A percentile compares a stretch with the other conserved stretches of the same genome.
phyloP scores from a whole-genome alignment of 768 basidiomycete genomes.

The Pleurotus salmoneostramineus region DNA sequence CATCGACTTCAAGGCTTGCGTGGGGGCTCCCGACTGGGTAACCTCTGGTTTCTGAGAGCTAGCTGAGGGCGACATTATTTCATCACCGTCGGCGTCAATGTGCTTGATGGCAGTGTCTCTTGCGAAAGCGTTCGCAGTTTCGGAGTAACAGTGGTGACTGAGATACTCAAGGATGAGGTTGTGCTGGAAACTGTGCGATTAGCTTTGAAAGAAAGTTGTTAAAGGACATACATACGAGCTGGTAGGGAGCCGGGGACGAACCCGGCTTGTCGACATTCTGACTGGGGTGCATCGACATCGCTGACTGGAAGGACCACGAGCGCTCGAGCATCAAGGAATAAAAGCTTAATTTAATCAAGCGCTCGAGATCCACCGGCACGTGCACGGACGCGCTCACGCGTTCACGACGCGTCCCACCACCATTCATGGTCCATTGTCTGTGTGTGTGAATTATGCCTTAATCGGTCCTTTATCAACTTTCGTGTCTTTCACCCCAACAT shows the following conservation, averaged over 20 bases:
- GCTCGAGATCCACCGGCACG: no score
- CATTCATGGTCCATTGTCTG: no score
- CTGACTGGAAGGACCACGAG: no score
- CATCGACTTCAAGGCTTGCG: slow-evolving; percentile 40
- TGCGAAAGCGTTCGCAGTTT: slow-evolving; percentile 66
- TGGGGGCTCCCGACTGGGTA: slow-evolving; percentile 22
- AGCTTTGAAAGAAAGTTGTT: background rate
- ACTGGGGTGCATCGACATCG: no score
- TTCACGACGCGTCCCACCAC: no score
- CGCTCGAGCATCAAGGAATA: no score
- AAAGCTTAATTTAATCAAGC: no score
- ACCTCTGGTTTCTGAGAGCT: slow-evolving; percentile 12
- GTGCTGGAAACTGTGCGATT: slow-evolving; percentile 34
- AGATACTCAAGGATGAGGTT: slow-evolving; percentile 74
- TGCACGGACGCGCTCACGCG: no score
- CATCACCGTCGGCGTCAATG: slow-evolving; percentile 70
- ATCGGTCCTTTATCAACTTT: no score
- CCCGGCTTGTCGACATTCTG: background rate
- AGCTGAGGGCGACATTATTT: slow-evolving; percentile 33
- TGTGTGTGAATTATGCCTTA: no score
- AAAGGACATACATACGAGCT: slow-evolving; percentile 8
- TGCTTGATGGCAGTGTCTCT: slow-evolving; percentile 58
- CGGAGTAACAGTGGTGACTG: slow-evolving; percentile 67
- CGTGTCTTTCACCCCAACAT: no score
- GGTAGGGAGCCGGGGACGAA: slow-evolving; percentile 9